Evolutionary conservation across 1,284 basidiomycete genomes (phyloP).

Genomic region (Ceratobasidium sp.): DNA sequence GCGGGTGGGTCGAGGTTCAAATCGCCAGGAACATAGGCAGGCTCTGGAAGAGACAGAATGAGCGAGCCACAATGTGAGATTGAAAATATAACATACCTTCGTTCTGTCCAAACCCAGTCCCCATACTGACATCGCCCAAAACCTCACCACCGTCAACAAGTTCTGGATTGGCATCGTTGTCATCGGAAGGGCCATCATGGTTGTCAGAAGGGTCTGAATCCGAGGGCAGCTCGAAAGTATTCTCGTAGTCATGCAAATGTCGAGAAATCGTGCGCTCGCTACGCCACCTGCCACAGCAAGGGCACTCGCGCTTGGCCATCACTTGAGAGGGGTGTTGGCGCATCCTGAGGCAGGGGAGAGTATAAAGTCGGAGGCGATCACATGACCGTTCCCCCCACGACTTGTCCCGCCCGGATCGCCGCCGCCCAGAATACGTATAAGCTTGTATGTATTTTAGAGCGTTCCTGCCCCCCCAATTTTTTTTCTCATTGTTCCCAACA

Average conservation of each 20-base stretch:
- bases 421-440: background rate
- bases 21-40: background rate
- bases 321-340: background rate
- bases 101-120: background rate
- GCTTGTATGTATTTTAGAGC: constrained; percentile 4
- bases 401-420: background rate
- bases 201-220: no score
- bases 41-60: background rate
- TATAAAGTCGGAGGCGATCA: background rate
- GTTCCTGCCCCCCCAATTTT: background rate
- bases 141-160: background rate
- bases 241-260: background rate
- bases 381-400: background rate
- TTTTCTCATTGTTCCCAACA: no score
- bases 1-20: background rate
- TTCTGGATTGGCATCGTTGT: background rate
- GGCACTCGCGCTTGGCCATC: background rate
- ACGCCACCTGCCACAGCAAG: background rate
- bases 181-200: no score
- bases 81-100: background rate
- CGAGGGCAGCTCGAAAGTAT: background rate
- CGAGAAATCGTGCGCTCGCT: background rate
- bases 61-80: background rate
- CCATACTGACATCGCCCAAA: background rate
- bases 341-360: background rate